A percentile compares a stretch with the other conserved stretches of the same genome.
These are phyloP conservation scores for Aspergillus sp. DNA, from an alignment of 2,329 filamentous ascomycete species.

Conservation along the genomic window DNA sequence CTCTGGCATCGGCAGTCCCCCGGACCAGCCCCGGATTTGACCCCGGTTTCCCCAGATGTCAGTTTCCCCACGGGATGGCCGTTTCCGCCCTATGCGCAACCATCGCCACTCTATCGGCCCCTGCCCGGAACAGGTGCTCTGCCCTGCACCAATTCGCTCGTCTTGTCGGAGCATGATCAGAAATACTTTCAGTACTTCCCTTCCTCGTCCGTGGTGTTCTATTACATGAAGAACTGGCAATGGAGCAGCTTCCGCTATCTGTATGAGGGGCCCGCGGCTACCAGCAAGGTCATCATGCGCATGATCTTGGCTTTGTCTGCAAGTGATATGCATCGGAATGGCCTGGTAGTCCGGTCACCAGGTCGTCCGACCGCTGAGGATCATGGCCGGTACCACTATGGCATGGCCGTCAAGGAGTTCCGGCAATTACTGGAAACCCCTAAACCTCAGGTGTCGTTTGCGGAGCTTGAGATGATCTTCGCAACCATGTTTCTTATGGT, in stretches of 20 bases:
- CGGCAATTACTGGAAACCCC: slow-evolving; percentile 36
- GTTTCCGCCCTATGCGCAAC: slow-evolving; percentile 14
- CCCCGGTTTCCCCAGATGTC: slow-evolving; percentile 22
- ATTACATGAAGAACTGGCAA: slow-evolving; percentile 41
- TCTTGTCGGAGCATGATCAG: slow-evolving; percentile 36
- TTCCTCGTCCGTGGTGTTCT: slow-evolving; percentile 35
- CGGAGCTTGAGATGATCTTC: slow-evolving; percentile 38
- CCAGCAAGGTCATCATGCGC: slow-evolving; percentile 42
- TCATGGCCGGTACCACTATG: slow-evolving; percentile 38
- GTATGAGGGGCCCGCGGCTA: slow-evolving; percentile 37
- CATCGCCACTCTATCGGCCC: slow-evolving; percentile 30
- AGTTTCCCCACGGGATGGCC: slow-evolving; percentile 15
- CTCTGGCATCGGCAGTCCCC: slow-evolving; percentile 6
- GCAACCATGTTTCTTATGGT: slow-evolving; percentile 42
- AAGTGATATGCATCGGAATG: slow-evolving; percentile 40
- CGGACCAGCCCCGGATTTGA: slow-evolving; percentile 10
- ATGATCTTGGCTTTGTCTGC: slow-evolving; percentile 43
- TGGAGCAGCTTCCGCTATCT: slow-evolving; percentile 43
- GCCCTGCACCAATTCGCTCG: slow-evolving; percentile 37
- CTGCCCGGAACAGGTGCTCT: slow-evolving; percentile 21
- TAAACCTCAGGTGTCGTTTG: slow-evolving; percentile 27
- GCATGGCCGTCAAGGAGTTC: slow-evolving; percentile 40
- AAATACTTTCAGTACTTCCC: slow-evolving; percentile 39
- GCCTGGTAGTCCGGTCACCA: slow-evolving; percentile 27
- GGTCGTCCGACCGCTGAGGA: slow-evolving; percentile 33